phyloP scores from a whole-genome alignment of 345 rosid genomes.

The Camelina hispida region DNA sequence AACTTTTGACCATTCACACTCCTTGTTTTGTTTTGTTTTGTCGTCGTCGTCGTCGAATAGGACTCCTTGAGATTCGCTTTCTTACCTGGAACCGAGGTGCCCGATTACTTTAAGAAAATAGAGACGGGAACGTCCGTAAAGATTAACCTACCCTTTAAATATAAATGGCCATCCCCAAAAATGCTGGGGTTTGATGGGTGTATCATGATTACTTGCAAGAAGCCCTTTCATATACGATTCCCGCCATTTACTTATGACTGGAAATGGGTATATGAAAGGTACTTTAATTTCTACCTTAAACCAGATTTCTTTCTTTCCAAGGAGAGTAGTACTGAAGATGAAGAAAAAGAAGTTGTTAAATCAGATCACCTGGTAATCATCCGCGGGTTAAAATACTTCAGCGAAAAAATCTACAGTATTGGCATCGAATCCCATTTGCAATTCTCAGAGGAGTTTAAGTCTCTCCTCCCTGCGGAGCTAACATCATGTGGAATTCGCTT shows the following conservation, averaged over 20 bases:
- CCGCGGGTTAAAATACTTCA: not conserved
- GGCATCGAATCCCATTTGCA: not conserved
- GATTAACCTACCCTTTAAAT: not conserved
- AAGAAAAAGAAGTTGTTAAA: not conserved
- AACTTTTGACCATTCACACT: not conserved
- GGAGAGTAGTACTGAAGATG: not conserved
- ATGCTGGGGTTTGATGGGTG: constrained; percentile 9
- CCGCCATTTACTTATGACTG: constrained; percentile 13
- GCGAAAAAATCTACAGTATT: not conserved
- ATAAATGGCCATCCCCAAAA: not conserved
- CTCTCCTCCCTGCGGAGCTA: not conserved
- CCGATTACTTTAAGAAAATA: not conserved
- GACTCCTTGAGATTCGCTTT: constrained; percentile 2
- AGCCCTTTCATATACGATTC: not conserved
- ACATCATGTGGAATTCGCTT: not conserved
- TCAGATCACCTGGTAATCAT: constrained; percentile 25
- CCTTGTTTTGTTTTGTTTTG: no score
- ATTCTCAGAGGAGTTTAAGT: not conserved
- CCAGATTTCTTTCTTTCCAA: not conserved
- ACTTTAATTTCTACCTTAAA: constrained; percentile 6
- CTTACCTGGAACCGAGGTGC: constrained; percentile 23
- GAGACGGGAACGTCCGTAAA: not conserved
- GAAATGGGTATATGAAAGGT: not conserved
- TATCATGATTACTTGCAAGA: constrained; percentile 13
- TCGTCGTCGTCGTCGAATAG: not conserved